Base-by-base conservation (phyloP, 139 green algal species). In the Chlamydomonas sp. region DNA sequence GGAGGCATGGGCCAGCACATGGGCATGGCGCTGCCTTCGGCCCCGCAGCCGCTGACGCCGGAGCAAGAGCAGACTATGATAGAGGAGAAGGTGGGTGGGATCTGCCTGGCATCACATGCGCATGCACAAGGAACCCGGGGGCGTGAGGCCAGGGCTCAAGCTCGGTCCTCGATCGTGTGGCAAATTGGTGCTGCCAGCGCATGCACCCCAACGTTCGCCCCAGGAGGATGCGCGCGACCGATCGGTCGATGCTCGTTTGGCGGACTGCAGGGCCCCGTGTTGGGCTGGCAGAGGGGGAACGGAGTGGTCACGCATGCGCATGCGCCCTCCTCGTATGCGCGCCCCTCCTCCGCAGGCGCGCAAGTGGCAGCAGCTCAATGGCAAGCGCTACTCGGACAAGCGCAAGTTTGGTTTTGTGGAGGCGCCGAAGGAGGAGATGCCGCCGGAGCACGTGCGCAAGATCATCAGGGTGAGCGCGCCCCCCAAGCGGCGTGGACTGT, bases 371-470 rank as follows among this genome's bases (percentile, higher is more conserved):
- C 81, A 94, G 76, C 70, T 97, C 5, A 95, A 97, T 71, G 61
- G 71, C 54, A 96, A 97, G 80, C 84, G 94, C 28, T 98, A 97
- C 75, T 85, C 83, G 1, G 85, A 93, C 54, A 97, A 96, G 77
- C 84, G 93, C 28, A 89, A 91, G 70, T 96, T 94, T 57, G 91
- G 89, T 20, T 96, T 94, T 75, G 84, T 91, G 67, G 88, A 98
- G 74, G 73, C 78, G 24, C 78, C 78, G 16, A 98, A 99, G 85
- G 93, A 98, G 70, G 88, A 97, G 71, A 97, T 99, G 92, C 95
- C 95, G 2, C 92, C 92, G 20, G 95, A 99, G 86, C 94, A 98
- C 71, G 92, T 98, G 28, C 86, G 95, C 48, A 98, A 99, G 78
- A 96, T 98, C 79, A 92, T 97, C 62, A 77, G 75, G 69, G 77